Evolutionary conservation across 129 eudicot species (phyloP), one percentile per base, ranked within the genome.

Genomic region (Erigeron canadensis): DNA sequence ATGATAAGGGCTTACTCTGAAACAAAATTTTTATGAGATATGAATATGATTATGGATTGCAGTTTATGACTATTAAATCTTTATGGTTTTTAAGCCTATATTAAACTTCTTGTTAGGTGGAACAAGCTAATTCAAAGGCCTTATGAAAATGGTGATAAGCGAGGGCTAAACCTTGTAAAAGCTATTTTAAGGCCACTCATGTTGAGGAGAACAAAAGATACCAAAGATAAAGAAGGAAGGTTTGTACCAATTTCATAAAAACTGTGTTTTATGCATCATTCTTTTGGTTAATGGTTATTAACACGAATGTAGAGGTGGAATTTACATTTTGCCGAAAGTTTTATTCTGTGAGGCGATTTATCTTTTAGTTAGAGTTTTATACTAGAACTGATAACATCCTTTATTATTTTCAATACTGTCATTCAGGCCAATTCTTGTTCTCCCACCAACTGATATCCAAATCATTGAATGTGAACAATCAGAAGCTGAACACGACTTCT

Each of bases 171-270:
- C 71, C 80, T 84, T 72, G 84, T 91, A 7, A 91, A 88, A 79
- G 92, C 96, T 18, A 91, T 91, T 54, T 62, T 91, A 65, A 86
- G 88, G 77, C 90, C 92, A 70, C 84, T 91, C 13, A 91, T 91
- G 97, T 78, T 91, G 53, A 82, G 96, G 77, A 91, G 97, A 82
- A 86, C 96, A 63, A 91, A 91, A 77, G 95, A 91, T 37, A 81
- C 96, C 4, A 80, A 84, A 78, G 96, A 91, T 69, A 91, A 82
- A 78, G 77, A 86, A 60, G 97, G 97, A 91, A 88, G 96, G 97
- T 88, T 28, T 63, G 75, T 46, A 45, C 53, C 40, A 47, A 37
- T 55, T 57, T 23, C 13, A 8, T 67, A 37, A 48, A 18, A 44
- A 3, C 62, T n/a, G 21, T 22, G 19, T 47, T 11, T 17, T 59